These are phyloP conservation scores for Amanita exitialis DNA, from an alignment of 768 basidiomycete genomes.

Conservation along the genomic window DNA sequence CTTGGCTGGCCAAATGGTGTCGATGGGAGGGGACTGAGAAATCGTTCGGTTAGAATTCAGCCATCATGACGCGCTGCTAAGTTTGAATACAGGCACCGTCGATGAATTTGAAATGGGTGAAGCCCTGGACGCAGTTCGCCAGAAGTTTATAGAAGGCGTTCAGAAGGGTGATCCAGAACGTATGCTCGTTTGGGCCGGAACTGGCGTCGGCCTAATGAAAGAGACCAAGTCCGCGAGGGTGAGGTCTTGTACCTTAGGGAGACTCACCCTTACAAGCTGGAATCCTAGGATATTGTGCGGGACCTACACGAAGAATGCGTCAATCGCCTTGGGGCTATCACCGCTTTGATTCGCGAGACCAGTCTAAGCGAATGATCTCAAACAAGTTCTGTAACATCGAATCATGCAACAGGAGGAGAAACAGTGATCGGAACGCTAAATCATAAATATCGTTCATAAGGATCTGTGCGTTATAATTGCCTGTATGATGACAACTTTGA, in stretches of 20 bases:
- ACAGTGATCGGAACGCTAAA: neutral
- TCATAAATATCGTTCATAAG: no score
- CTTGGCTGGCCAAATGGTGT: constrained; percentile 51
- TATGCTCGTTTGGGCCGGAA: constrained; percentile 60
- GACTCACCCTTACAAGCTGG: neutral
- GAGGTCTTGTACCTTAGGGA: constrained; percentile 4
- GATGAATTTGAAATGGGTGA: constrained; percentile 44
- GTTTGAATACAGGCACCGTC: constrained; percentile 34
- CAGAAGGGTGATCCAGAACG: constrained; percentile 36
- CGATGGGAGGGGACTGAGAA: constrained; percentile 53
- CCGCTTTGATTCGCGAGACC: neutral
- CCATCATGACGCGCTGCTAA: neutral
- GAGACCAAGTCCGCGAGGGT: constrained; percentile 30
- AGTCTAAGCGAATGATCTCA: constrained; percentile 3
- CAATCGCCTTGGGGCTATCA: constrained; percentile 15
- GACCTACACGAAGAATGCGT: constrained; percentile 42
- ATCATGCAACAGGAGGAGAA: neutral
- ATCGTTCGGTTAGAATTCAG: constrained; percentile 23
- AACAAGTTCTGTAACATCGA: neutral
- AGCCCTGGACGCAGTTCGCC: constrained; percentile 28
- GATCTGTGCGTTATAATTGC: no score
- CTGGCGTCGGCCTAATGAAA: constrained; percentile 49
- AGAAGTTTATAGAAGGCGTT: constrained; percentile 35
- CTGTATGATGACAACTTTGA: no score
- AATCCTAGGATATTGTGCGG: constrained; percentile 41